Percentiles rank a stretch among this genome's conserved stretches.
Evolutionary conservation across 2,329 filamentous ascomycete species (phyloP).

Genomic region (Pyricularia sp.): DNA sequence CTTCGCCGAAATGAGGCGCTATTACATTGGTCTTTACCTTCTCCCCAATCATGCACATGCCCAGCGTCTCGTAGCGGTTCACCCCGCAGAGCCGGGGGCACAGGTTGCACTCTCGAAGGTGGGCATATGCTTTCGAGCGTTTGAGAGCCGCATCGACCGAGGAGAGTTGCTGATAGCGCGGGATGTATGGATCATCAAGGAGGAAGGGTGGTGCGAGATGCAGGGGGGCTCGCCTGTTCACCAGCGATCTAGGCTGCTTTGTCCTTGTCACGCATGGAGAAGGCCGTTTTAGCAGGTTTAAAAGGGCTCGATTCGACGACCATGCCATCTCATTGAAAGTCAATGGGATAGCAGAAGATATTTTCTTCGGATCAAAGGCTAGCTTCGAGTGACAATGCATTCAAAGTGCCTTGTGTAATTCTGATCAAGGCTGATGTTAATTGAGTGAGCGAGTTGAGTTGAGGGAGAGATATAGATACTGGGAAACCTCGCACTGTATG

Average conservation of each 20-base stretch:
- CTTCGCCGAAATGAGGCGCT: conserved; percentile 77
- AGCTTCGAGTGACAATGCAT: too few relatives aligned
- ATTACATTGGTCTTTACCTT: conserved; percentile 75
- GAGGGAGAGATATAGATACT: neutral
- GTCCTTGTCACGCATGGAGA: neutral
- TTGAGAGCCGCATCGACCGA: conserved; percentile 64
- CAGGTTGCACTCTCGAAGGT: conserved; percentile 71
- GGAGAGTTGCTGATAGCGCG: conserved; percentile 61
- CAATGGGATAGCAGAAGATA: neutral
- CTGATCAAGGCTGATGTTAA: too few relatives aligned
- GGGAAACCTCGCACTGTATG: neutral
- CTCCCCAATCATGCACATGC: conserved; percentile 68
- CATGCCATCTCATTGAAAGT: neutral
- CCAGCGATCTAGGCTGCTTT: neutral
- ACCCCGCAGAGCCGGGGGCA: conserved; percentile 71
- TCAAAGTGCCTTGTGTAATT: too few relatives aligned
- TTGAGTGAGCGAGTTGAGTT: too few relatives aligned
- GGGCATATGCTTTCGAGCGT: conserved; percentile 61
- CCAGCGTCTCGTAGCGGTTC: conserved; percentile 71
- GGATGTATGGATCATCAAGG: conserved; percentile 58
- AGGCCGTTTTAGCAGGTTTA: neutral
- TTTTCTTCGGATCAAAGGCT: too few relatives aligned
- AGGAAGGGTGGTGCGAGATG: conserved; percentile 58
- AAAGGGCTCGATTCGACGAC: neutral
- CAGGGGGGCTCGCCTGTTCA: conserved; percentile 17